Base-by-base conservation (phyloP, 768 basidiomycete genomes). In the Leccinum longicurvipes region DNA sequence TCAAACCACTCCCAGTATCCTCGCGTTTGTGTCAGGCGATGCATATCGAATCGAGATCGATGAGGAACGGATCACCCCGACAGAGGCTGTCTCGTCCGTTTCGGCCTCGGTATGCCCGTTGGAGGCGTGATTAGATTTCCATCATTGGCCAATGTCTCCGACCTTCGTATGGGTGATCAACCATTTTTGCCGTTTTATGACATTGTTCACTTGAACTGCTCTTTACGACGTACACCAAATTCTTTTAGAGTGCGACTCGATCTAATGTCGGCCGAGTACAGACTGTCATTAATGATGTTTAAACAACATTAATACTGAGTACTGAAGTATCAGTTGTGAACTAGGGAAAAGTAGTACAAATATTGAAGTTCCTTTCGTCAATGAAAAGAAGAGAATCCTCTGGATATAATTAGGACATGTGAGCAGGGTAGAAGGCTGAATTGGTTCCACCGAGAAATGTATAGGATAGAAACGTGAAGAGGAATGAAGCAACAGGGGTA, bases 221-320 rank as follows among this genome's bases (percentile, higher is more conserved):
- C 17, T 36, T n/a, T 5, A 29, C 9, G 36, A n/a, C n/a, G n/a
- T n/a, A 7, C 5, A 3, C 0, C 5, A 32, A 32, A 32, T 14
- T 0, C n/a, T 34, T 34, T 6, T 34, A 19, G 10, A 39, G 36
- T n/a, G 36, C 36, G 36, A 39, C 9, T 39, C n/a, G 14, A 39
- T 39, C n/a, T 39, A 39, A 39, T 41, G 39, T 41, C 39, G 39
- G 39, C 19, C 39, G 12, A 61, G 47, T 71, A 69, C 63, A 66
- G 19, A 21, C 57, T 60, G 51, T 56, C 56, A 73, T 68, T 73
- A 71, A 63, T 60, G 62, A 64, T 59, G 64, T 50, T 56, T 70
- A 67, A 70, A 68, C 63, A 69, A 65, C 67, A 71, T 71, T 71
- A 66, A 63, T 67, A 63, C 58, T 56, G 50, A 45, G 36, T n/a